Base-by-base conservation (phyloP, 2,329 filamentous ascomycete genomes). In the Talaromyces funiculosus region DNA sequence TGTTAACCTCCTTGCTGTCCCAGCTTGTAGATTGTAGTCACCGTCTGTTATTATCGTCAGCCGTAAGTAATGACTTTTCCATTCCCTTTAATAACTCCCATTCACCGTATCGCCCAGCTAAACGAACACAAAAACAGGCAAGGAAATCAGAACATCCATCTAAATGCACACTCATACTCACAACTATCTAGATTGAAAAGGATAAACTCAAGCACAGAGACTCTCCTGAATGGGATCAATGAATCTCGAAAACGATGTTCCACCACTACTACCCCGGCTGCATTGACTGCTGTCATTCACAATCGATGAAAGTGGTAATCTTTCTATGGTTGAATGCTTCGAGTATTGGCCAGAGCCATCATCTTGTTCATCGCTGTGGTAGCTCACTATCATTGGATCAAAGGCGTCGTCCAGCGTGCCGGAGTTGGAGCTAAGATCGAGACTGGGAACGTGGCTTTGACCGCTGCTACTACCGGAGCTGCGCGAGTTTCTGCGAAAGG, bases 131-230 rank as follows among this genome's bases (percentile, higher is more conserved):
- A n/a, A 37, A 47, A 29, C n/a, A 37, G 35, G 22, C 12, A 33
- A 38, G 20, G 22, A 14, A 37, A 53, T 14, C 4, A 16, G 10
- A 59, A 24, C 20, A 20, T 53, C 45, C 35, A 16, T 29, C 26
- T 53, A 54, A 53, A 53, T 40, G 33, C 51, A 24, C 51, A 29
- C 7, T 38, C 20, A 2, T 38, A 54, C 22, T 9, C 51, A 10
- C 12, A 24, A 6, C 31, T 37, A n/a, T 26, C 29, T 38, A 49
- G 10, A 29, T 3, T 10, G 12, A 6, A n/a, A 8, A 35, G 18
- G 20, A 9, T 4, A 29, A n/a, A 37, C n/a, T 63, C 68, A 75
- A 62, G 70, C 68, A 64, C 74, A 75, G 18, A 76, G 62, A 58
- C 72, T 69, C 49, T 66, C 71, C 35, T 70, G 68, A 40, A 72